Percentiles rank a stretch among this genome's conserved stretches.
Evolutionary conservation across 768 basidiomycete species (phyloP).

Genomic region (Paxillus rubicundulus): DNA sequence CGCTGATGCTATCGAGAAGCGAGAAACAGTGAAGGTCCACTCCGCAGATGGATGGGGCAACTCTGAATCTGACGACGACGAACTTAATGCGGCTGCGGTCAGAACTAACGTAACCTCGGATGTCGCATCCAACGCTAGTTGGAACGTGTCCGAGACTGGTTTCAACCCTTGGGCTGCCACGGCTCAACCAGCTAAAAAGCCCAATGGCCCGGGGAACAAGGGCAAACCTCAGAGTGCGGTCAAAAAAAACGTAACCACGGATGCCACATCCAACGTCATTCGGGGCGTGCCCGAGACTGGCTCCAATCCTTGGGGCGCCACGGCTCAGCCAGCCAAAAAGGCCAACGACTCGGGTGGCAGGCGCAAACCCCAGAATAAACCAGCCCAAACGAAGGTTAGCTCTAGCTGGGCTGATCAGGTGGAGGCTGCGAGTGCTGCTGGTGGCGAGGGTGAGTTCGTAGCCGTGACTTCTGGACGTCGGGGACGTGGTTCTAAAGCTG

Average conservation of each 20-base stretch:
- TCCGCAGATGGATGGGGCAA: constrained; percentile 22
- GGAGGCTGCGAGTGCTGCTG: constrained; percentile 13
- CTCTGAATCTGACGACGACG: constrained; percentile 13
- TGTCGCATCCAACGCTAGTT: constrained; percentile 19
- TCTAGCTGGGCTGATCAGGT: constrained; percentile 31
- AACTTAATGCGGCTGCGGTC: constrained; percentile 4
- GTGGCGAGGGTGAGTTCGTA: background rate
- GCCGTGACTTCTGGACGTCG: constrained; percentile 12
- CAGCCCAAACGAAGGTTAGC: background rate
- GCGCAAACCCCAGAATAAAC: constrained; percentile 9
- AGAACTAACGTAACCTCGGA: background rate
- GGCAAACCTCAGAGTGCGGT: background rate
- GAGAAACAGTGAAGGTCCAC: constrained; percentile 13
- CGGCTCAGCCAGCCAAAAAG: constrained; percentile 4
- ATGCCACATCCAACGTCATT: constrained; percentile 15
- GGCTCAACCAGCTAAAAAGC: constrained; percentile 6
- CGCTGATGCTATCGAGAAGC: constrained; percentile 22
- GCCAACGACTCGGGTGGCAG: background rate
- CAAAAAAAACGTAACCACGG: background rate
- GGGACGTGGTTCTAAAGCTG: constrained; percentile 6
- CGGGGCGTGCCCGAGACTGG: constrained; percentile 17
- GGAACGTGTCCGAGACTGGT: constrained; percentile 13
- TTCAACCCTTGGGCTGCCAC: constrained; percentile 22
- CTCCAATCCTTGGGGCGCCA: constrained; percentile 23
- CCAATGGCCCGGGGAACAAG: background rate